A percentile compares a stretch with the other conserved stretches of the same genome.
These are phyloP conservation scores for Lepiota brunneoincarnata DNA, from an alignment of 768 basidiomycete species.

Conservation along the genomic window DNA sequence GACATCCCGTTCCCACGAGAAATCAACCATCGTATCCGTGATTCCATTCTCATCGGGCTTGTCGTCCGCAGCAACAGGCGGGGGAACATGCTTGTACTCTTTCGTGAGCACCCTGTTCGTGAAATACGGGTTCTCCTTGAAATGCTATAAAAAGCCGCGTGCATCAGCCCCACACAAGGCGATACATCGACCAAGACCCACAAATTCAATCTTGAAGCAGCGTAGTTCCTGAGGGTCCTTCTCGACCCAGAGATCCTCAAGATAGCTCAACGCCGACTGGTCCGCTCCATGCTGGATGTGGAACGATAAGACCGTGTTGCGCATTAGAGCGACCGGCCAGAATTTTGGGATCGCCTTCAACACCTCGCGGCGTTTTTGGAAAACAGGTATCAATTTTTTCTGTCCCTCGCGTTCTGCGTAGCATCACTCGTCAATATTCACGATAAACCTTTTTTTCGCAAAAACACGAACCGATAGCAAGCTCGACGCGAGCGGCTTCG, in stretches of 20 bases:
- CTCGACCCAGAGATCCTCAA: constrained; percentile 83
- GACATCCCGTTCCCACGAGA: constrained; percentile 78
- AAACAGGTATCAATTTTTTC: constrained; percentile 55
- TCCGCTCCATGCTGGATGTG: constrained; percentile 74
- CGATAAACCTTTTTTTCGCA: not conserved
- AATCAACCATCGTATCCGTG: constrained; percentile 74
- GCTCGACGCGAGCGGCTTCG: constrained; percentile 67
- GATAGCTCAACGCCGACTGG: constrained; percentile 75
- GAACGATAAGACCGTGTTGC: constrained; percentile 59
- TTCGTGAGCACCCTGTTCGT: constrained; percentile 73
- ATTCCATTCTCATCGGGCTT: constrained; percentile 72
- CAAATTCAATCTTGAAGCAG: constrained; percentile 86
- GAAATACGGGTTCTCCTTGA: constrained; percentile 88
- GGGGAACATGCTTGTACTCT: constrained; percentile 70
- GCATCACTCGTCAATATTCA: constrained; percentile 8
- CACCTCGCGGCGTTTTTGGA: constrained; percentile 67
- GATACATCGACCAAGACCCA: constrained; percentile 42
- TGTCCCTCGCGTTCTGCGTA: constrained; percentile 63
- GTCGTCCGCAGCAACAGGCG: constrained; percentile 50
- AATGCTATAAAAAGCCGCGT: constrained; percentile 46
- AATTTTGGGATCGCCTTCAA: constrained; percentile 71
- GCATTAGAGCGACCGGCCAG: constrained; percentile 85
- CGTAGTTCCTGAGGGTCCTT: constrained; percentile 73
- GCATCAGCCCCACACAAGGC: constrained; percentile 8
- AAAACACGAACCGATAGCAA: constrained; percentile 60